phyloP scores from a whole-genome alignment of 352 stramenopile species.

The Phytophthora niederhauseri region DNA sequence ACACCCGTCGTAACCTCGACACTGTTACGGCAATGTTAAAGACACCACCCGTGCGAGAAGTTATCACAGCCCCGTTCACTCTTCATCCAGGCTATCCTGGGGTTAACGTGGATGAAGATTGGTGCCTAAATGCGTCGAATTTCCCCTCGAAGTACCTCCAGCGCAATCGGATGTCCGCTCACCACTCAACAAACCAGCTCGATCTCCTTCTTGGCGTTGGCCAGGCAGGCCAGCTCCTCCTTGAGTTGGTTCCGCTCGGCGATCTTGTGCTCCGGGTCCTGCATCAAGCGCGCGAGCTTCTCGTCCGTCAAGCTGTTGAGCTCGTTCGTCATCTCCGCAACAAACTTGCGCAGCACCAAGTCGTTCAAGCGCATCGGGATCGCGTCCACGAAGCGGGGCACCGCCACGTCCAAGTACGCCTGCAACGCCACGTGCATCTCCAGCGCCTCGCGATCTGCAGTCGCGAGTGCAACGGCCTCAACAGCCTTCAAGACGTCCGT shows the following conservation, averaged over 20 bases:
- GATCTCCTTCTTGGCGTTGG: constrained; percentile 41
- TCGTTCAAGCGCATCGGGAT: constrained; percentile 48
- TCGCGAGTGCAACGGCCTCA: constrained; percentile 8
- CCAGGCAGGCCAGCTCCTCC: constrained; percentile 37
- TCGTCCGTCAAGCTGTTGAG: constrained; percentile 45
- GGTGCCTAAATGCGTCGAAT: too few relatives aligned
- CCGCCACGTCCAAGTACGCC: constrained; percentile 42
- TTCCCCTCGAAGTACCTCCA: too few relatives aligned
- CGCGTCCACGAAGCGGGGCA: constrained; percentile 39
- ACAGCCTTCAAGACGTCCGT: constrained; percentile 24
- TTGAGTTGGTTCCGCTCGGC: constrained; percentile 30
- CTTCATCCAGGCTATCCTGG: too few relatives aligned
- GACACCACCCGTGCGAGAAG: too few relatives aligned
- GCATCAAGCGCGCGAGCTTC: constrained; percentile 38
- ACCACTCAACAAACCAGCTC: constrained; percentile 33
- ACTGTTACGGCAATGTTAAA: too few relatives aligned
- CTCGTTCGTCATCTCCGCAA: constrained; percentile 31
- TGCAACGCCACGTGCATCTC: constrained; percentile 46
- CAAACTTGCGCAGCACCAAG: constrained; percentile 37
- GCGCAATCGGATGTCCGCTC: too few relatives aligned
- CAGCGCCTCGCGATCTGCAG: constrained; percentile 34
- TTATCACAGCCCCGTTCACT: too few relatives aligned
- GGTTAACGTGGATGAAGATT: too few relatives aligned
- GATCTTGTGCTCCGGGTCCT: constrained; percentile 39
- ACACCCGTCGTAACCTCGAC: too few relatives aligned